These are phyloP conservation scores for Bipolaris cookei DNA, from an alignment of 2,329 filamentous ascomycete species.

Conservation along the genomic window DNA sequence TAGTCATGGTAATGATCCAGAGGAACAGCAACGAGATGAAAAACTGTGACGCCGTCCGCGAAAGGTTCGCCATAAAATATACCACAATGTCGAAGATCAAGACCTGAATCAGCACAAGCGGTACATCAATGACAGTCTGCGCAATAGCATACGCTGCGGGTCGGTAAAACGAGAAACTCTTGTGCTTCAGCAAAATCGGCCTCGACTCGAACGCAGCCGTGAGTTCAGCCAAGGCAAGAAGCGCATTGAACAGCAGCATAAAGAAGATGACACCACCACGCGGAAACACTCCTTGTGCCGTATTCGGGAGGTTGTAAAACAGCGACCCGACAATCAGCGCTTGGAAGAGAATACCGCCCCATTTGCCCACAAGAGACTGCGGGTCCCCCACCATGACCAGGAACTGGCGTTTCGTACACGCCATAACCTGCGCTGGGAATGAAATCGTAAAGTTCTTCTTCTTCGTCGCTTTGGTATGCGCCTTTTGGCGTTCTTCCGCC, in stretches of 20 bases:
- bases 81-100: conserved; percentile 65
- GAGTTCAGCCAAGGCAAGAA: conserved; percentile 66
- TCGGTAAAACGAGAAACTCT: conserved; percentile 72
- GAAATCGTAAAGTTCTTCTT: conserved; percentile 52
- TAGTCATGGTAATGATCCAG: conserved; percentile 58
- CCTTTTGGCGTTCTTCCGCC: conserved; percentile 40
- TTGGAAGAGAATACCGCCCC: conserved; percentile 49
- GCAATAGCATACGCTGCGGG: conserved; percentile 66
- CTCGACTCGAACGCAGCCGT: conserved; percentile 66
- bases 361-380: conserved; percentile 58
- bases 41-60: conserved; percentile 65
- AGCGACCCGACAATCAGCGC: conserved; percentile 52
- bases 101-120: conserved; percentile 64
- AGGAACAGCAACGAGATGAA: conserved; percentile 69
- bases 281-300: conserved; percentile 62
- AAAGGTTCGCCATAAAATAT: conserved; percentile 66
- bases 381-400: conserved; percentile 62
- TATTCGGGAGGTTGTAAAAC: conserved; percentile 62
- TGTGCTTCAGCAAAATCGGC: conserved; percentile 73
- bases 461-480: conserved; percentile 46
- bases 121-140: conserved; percentile 64
- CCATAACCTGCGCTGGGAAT: conserved; percentile 50
- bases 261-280: conserved; percentile 67
- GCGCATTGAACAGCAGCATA: conserved; percentile 67
- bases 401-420: conserved; percentile 52